A percentile compares a stretch with the other conserved stretches of the same genome.
Evolutionary conservation across 2,329 filamentous ascomycete species (phyloP).

Genomic region (Exophiala aquamarina): DNA sequence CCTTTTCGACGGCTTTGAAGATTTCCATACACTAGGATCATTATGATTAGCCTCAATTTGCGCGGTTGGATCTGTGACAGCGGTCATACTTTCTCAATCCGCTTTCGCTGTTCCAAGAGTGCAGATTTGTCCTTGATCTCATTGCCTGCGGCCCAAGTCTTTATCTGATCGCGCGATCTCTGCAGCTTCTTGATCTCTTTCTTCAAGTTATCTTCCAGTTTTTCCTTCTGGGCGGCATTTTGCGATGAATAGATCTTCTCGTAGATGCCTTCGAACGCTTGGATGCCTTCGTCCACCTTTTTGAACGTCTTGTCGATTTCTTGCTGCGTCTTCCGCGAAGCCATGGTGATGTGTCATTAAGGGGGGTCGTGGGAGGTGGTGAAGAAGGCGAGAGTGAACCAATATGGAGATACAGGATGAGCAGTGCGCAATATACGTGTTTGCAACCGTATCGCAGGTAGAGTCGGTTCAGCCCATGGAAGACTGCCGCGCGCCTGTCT

Average conservation of each 20-base stretch:
- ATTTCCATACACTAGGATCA: conserved; percentile 73
- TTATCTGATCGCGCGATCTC: conserved; percentile 95
- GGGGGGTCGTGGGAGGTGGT: conserved; percentile 7
- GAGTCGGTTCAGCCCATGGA: not conserved
- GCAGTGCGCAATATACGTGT: conserved; percentile 1
- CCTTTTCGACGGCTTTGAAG: conserved; percentile 99
- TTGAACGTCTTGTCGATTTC: conserved; percentile 99
- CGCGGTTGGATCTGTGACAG: not conserved
- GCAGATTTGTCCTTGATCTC: conserved; percentile 99
- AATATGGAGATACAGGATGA: not conserved
- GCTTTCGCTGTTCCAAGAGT: conserved; percentile 85
- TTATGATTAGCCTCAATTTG: conserved; percentile 8
- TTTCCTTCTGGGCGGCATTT: conserved; percentile 95
- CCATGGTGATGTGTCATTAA: conserved; percentile 61
- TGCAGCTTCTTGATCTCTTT: conserved; percentile 99
- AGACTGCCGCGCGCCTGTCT: conserved; percentile 7
- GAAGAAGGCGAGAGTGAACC: conserved; percentile 5
- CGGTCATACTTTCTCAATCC: conserved; percentile 86
- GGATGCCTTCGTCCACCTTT: conserved; percentile 90
- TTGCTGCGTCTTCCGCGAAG: conserved; percentile 92
- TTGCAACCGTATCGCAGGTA: not conserved
- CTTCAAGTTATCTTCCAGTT: conserved; percentile 96
- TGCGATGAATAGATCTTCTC: conserved; percentile 94
- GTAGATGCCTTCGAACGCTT: conserved; percentile 90
- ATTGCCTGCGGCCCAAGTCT: conserved; percentile 97